Evolutionary conservation across 495 filamentous ascomycete species (phyloP).

Genomic region (Astrothelium subdiscretum): DNA sequence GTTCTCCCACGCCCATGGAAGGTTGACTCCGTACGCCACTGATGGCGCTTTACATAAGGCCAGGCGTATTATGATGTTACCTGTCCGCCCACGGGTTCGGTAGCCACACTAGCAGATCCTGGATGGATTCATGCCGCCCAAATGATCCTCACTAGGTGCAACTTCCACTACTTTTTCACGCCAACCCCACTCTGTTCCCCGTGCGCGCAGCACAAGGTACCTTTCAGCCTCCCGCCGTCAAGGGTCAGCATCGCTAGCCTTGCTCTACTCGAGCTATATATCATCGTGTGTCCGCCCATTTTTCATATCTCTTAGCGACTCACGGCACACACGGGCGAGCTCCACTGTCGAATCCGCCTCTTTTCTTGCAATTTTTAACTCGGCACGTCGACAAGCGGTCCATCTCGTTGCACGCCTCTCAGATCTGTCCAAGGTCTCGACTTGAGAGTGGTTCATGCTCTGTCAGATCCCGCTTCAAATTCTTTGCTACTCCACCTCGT

Average conservation of each 20-base stretch:
- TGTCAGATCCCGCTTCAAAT: slow-evolving; percentile 19
- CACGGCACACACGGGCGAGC: too few relatives aligned
- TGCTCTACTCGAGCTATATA: background rate
- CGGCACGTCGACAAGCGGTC: slow-evolving; percentile 7
- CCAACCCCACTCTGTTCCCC: background rate
- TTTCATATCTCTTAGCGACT: background rate
- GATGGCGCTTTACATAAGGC: too few relatives aligned
- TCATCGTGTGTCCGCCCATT: background rate
- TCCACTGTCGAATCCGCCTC: background rate
- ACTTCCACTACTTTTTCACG: background rate
- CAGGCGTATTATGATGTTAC: too few relatives aligned
- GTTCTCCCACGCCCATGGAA: too few relatives aligned
- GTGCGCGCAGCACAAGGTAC: background rate
- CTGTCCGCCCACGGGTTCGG: too few relatives aligned
- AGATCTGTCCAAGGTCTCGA: background rate
- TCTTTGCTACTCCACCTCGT: slow-evolving; percentile 29
- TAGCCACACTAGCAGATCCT: too few relatives aligned
- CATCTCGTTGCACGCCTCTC: slow-evolving; percentile 7
- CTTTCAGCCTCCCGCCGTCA: background rate
- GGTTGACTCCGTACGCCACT: too few relatives aligned
- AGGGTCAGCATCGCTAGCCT: background rate
- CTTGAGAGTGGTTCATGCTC: slow-evolving; percentile 35
- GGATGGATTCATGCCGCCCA: background rate
- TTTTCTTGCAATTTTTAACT: background rate
- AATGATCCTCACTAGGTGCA: background rate